Conservation (phyloP, 192 early-diverging fungal species). For the Oehlia diaphana region DNA sequence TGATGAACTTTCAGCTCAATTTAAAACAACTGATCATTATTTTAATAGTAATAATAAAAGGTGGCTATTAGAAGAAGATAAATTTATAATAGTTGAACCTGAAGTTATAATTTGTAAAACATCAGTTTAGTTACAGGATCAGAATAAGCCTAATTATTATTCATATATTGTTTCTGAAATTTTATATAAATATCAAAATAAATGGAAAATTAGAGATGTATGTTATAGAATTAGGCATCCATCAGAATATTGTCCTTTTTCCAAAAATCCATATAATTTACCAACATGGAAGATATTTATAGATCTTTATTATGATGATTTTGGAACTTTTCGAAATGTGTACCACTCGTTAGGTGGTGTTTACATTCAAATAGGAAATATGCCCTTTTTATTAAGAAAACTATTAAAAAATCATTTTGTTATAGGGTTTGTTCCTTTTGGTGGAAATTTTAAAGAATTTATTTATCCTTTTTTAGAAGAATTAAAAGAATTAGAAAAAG, state of each 20-base stretch:
- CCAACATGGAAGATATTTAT: neutral
- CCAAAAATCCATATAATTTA: neutral
- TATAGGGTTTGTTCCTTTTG: constrained; percentile 10
- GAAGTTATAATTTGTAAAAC: neutral
- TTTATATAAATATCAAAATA: neutral
- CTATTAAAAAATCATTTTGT: constrained; percentile 2
- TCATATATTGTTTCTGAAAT: neutral
- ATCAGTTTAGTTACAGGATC: neutral
- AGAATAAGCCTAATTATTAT: neutral
- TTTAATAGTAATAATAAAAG: neutral
- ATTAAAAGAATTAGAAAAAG: neutral
- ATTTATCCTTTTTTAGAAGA: neutral
- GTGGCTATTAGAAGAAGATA: neutral
- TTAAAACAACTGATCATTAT: neutral
- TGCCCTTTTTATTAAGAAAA: neutral
- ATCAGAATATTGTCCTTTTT: neutral
- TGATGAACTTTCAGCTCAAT: neutral
- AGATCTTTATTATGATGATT: neutral
- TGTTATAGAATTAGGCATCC: neutral
- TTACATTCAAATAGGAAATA: constrained; percentile 14
- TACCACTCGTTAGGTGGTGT: neutral
- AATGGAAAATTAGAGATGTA: neutral
- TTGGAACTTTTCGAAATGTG: neutral
- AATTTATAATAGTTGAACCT: neutral
- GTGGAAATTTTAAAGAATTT: neutral